Conservation (phyloP, 2,329 filamentous ascomycete genomes). For the Sporothrix pallida region DNA sequence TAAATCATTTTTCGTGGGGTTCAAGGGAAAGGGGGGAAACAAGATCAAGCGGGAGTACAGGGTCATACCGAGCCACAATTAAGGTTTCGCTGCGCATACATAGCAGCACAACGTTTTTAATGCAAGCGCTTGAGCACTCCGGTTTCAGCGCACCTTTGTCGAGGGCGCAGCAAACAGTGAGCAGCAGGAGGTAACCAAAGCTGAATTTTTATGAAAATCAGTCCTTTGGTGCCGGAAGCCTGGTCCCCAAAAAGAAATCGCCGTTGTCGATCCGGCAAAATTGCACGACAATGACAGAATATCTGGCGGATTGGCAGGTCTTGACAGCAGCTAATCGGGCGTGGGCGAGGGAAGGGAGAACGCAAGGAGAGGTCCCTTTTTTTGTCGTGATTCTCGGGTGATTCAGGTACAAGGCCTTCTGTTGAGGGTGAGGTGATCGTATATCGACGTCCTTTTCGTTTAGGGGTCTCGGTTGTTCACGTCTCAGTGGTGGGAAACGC, state of each 20-base stretch:
- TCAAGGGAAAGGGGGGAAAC: not conserved
- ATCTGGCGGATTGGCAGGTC: not conserved
- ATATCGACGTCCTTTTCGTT: constrained; percentile 5
- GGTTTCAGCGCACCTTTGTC: constrained; percentile 28
- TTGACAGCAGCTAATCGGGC: constrained; percentile 11
- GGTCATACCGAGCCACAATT: constrained; percentile 34
- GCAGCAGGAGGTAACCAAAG: not conserved
- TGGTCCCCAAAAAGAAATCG: constrained; percentile 27
- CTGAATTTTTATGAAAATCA: constrained; percentile 20
- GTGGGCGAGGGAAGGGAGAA: not conserved
- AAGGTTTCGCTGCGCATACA: constrained; percentile 35
- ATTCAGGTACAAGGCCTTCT: not conserved
- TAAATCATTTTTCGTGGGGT: constrained; percentile 29
- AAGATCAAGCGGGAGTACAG: constrained; percentile 26
- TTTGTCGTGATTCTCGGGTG: not conserved
- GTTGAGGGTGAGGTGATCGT: not conserved
- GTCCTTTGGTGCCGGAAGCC: not conserved
- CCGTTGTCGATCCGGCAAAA: constrained; percentile 30
- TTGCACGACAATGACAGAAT: constrained; percentile 10
- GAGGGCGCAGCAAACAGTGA: constrained; percentile 25
- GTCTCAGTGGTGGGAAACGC: constrained; percentile 18
- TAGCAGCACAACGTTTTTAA: constrained; percentile 27
- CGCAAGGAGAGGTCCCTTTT: constrained; percentile 1
- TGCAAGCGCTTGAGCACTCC: constrained; percentile 25
- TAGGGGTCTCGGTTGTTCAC: constrained; percentile 3